These are phyloP conservation scores for Mycena filopes DNA, from an alignment of 768 basidiomycete species.

Conservation along the genomic window DNA sequence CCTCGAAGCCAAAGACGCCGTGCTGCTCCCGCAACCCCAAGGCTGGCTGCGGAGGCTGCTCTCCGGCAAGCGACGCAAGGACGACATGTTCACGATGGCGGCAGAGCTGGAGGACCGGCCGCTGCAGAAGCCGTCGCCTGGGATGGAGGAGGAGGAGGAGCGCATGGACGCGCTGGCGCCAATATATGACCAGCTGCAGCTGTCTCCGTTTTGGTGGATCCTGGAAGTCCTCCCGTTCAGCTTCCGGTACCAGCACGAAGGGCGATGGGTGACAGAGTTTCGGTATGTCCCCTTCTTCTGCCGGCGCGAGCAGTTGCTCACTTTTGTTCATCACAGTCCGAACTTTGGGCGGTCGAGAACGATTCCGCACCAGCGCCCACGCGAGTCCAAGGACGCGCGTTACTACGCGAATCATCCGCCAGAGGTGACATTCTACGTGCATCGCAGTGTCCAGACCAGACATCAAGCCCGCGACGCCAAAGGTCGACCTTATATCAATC, in stretches of 20 bases:
- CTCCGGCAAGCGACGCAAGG: not conserved
- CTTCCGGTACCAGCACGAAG: slow-evolving; percentile 51
- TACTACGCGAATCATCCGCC: slow-evolving; percentile 2
- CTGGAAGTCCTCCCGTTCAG: slow-evolving; percentile 66
- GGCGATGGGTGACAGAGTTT: slow-evolving; percentile 48
- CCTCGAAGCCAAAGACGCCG: slow-evolving; percentile 33
- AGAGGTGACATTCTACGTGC: slow-evolving; percentile 50
- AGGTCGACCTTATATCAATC: slow-evolving; percentile 38
- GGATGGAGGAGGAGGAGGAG: slow-evolving; percentile 71
- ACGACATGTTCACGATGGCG: slow-evolving; percentile 12
- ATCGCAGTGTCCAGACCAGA: slow-evolving; percentile 62
- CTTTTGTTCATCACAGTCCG: slow-evolving; percentile 38
- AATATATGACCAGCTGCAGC: slow-evolving; percentile 66
- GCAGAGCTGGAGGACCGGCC: slow-evolving; percentile 20
- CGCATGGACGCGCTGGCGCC: slow-evolving; percentile 66
- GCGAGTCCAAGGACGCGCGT: slow-evolving; percentile 36
- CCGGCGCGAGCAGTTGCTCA: not conserved
- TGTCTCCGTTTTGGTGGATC: slow-evolving; percentile 69
- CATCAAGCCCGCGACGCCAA: slow-evolving; percentile 59
- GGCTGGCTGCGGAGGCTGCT: slow-evolving; percentile 14
- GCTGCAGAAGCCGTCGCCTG: slow-evolving; percentile 28
- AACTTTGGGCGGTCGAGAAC: slow-evolving; percentile 50
- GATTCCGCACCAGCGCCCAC: slow-evolving; percentile 53
- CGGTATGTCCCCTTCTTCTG: slow-evolving; percentile 39
- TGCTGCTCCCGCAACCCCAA: slow-evolving; percentile 8